Evolutionary conservation across 1,284 basidiomycete genomes (phyloP).

Genomic region (Erythrobasidium hasegawianum): DNA sequence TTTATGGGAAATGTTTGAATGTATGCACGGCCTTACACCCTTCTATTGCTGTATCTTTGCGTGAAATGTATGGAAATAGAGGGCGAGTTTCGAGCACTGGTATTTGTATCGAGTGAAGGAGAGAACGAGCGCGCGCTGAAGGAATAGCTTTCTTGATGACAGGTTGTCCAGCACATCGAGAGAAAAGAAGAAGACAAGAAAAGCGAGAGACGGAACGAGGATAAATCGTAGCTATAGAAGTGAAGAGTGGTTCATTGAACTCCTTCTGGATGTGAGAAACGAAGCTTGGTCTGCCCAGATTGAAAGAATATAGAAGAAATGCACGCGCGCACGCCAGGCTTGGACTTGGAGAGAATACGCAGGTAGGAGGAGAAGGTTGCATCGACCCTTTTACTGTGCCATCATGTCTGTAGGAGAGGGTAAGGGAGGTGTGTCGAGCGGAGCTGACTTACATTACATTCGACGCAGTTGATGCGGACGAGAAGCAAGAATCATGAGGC

Average conservation of each 20-base stretch:
- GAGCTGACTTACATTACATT: background rate
- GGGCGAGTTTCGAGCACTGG: slow-evolving; percentile 8
- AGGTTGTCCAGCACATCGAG: background rate
- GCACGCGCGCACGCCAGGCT: background rate
- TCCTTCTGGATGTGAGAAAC: background rate
- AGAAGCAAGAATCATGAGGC: background rate
- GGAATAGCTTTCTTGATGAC: background rate
- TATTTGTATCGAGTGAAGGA: background rate
- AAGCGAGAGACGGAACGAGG: background rate
- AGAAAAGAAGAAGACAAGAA: background rate
- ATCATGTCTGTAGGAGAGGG: slow-evolving; percentile 8
- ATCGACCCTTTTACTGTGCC: slow-evolving; percentile 35
- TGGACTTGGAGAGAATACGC: too few species aligned
- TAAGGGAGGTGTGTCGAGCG: background rate
- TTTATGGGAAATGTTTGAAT: background rate
- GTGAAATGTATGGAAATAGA: slow-evolving; percentile 4
- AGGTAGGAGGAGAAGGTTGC: background rate
- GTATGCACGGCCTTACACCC: slow-evolving; percentile 33
- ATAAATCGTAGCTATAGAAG: background rate
- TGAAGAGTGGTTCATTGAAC: background rate
- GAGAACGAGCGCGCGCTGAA: background rate
- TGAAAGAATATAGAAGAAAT: background rate
- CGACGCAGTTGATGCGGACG: background rate
- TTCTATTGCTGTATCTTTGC: background rate
- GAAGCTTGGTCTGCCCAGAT: background rate